Evolutionary conservation across 768 basidiomycete genomes (phyloP), one percentile per base, ranked within the genome.

Genomic region (Mrakia gelida): DNA sequence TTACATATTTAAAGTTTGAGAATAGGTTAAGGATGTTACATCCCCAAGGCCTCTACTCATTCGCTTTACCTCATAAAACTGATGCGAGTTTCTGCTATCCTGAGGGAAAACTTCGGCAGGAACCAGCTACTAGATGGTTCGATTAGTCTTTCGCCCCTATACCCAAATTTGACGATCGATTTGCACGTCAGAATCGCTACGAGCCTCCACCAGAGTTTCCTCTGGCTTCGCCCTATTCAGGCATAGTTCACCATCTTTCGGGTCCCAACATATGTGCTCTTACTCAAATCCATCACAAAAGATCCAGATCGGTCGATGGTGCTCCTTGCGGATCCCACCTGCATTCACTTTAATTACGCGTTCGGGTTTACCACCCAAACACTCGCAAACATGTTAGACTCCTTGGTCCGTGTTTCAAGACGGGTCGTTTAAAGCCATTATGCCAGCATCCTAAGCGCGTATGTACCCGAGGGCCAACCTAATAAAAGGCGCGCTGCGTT

Each of bases 91-190:
- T 88, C 88, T 88, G 88, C 88, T 88, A 88, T 88, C 88, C 88
- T 88, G 87, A 88, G 91, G 90, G 91, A 92, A n/a, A 91, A 91
- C 90, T 92, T 91, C 89, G 90, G 90, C 89, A 90, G 91, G 90
- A 92, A 92, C 90, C 90, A 92, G 91, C 91, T 91, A 92, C 90
- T 91, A 91, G 88, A 92, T 91, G 91, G 91, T 91, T 92, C 90
- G 90, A 92, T 92, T 92, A 91, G 91, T 92, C 92, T 92, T 92
- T 92, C 90, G 90, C 91, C 92, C 91, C 91, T 92, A 92, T 92
- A 92, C 91, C 91, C 91, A 92, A 91, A 90, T 92, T 91, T 87
- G 90, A 92, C 91, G 90, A 92, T 92, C 90, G 91, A 92, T 62
- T 62, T 62, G 59, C 59, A 62, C 26, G 59, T 62, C 59, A 62